phyloP scores from a whole-genome alignment of 257 asterid genomes.

The Thymus mandschuricus region DNA sequence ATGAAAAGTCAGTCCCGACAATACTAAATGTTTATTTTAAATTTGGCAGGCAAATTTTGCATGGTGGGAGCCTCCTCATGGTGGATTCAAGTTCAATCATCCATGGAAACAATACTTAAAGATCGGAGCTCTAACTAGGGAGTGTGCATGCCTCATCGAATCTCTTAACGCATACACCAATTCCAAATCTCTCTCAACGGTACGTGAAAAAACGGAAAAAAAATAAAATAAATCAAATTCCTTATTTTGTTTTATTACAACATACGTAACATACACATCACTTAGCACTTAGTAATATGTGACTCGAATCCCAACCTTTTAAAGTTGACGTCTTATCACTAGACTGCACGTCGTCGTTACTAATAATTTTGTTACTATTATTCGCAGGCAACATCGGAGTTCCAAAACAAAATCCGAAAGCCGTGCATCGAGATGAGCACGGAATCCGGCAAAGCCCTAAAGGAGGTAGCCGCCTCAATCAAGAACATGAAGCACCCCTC shows the following conservation, averaged over 20 bases:
- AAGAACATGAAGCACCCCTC: constrained; percentile 46
- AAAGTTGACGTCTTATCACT: too few relatives aligned
- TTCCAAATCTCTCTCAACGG: constrained; percentile 38
- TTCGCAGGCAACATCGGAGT: constrained; percentile 37
- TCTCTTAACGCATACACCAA: constrained; percentile 46
- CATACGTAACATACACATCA: too few relatives aligned
- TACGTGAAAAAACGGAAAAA: background rate
- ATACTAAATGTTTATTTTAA: too few relatives aligned
- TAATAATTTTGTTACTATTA: too few relatives aligned
- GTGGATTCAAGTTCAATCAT: constrained; percentile 52
- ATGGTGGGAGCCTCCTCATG: constrained; percentile 87
- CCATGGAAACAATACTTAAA: constrained; percentile 82
- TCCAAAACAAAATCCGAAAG: constrained; percentile 38
- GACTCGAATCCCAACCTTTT: too few relatives aligned
- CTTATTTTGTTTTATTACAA: too few relatives aligned
- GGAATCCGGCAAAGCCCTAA: constrained; percentile 52
- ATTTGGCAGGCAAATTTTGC: constrained; percentile 71
- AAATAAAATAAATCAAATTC: too few relatives aligned
- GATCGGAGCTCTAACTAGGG: constrained; percentile 56
- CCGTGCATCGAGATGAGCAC: constrained; percentile 52
- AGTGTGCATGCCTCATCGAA: constrained; percentile 73
- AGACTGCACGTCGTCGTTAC: too few relatives aligned
- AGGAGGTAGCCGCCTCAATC: constrained; percentile 48
- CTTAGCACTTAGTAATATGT: too few relatives aligned
- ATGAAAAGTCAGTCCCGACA: too few relatives aligned